These are phyloP conservation scores for Planoprotostelium fungivorum DNA, from an alignment of 78 protist genomes.

Conservation along the genomic window DNA sequence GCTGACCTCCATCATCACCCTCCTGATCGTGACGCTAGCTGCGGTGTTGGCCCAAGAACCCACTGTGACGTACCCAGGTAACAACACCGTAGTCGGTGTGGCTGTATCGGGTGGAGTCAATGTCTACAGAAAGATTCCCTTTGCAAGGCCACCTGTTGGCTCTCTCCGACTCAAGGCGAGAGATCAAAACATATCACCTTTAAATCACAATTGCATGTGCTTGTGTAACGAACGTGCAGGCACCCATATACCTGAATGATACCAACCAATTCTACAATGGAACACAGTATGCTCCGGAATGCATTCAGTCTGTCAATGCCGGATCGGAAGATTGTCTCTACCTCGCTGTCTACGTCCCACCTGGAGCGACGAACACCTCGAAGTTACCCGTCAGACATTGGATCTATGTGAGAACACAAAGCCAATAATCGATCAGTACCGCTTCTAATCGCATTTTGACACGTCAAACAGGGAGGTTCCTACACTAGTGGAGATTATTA, in stretches of 20 bases:
- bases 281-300: not conserved
- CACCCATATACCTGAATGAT: not conserved
- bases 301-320: slow-evolving; percentile 1
- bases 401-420: not conserved
- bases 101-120: no score
- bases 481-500: slow-evolving; percentile 39
- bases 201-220: not conserved
- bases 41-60: no score
- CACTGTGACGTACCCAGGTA: no score
- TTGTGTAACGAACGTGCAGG: no score
- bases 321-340: slow-evolving; percentile 62
- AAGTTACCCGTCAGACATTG: slow-evolving; percentile 34
- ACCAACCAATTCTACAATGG: not conserved
- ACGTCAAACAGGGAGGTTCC: slow-evolving; percentile 33
- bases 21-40: no score
- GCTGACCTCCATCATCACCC: no score
- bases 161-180: slow-evolving; percentile 56
- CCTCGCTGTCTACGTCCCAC: slow-evolving; percentile 59
- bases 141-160: slow-evolving; percentile 66
- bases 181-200: not conserved
- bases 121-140: slow-evolving; percentile 25
- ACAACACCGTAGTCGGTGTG: no score
- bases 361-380: not conserved
- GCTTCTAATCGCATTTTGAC: not conserved
- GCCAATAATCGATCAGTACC: not conserved